A percentile compares a stretch with the other conserved stretches of the same genome.
phyloP scores from a whole-genome alignment of 148 eudicot genomes.

The Rhododendron ovatum region DNA sequence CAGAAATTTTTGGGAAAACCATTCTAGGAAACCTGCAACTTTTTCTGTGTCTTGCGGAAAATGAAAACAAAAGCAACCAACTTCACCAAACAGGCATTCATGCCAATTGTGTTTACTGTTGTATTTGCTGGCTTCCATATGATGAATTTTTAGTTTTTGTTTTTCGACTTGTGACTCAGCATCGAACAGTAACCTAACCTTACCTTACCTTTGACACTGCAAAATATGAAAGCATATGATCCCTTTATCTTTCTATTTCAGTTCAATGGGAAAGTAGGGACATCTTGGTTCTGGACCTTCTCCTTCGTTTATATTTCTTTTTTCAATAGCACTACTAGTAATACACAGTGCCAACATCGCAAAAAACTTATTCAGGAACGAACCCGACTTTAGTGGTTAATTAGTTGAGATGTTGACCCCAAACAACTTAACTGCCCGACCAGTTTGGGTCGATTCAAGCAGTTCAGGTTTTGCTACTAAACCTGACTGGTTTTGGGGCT shows the following conservation, averaged over 20 bases:
- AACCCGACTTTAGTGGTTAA: background rate
- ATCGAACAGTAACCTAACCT: background rate
- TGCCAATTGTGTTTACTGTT: background rate
- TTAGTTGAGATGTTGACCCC: slow-evolving; percentile 19
- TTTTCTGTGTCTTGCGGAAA: background rate
- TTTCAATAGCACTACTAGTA: too few relatives aligned
- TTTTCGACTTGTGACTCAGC: background rate
- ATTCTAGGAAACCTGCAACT: background rate
- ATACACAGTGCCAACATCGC: background rate
- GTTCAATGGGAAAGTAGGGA: background rate
- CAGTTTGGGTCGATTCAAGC: background rate
- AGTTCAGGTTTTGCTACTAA: background rate
- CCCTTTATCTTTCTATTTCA: background rate
- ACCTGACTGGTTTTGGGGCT: background rate
- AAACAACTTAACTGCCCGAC: slow-evolving; percentile 19
- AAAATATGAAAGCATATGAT: background rate
- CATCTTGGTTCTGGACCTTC: background rate
- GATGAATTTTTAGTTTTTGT: background rate
- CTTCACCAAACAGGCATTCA: background rate
- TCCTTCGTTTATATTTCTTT: background rate
- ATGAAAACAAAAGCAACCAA: background rate
- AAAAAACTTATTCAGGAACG: background rate
- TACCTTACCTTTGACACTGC: background rate
- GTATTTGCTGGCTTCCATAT: background rate
- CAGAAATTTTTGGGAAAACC: background rate